Base-by-base conservation (phyloP, 2,329 filamentous ascomycete species). In the Hymenoscyphus scutula region DNA sequence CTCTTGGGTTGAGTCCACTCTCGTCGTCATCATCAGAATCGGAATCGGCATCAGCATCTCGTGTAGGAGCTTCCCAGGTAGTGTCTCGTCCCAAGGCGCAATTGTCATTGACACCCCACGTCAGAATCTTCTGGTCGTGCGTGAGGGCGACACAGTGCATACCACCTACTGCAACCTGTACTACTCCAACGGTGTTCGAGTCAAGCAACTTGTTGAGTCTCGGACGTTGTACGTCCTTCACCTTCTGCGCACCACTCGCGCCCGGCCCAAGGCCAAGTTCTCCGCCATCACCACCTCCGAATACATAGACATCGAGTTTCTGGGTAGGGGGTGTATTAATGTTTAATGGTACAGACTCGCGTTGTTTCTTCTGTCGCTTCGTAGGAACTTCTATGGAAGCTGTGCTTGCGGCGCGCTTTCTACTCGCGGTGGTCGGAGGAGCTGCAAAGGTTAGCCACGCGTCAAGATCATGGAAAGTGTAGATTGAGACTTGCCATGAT, bases 91-190 rank as follows among this genome's bases (percentile, higher is more conserved):
- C 91, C 53, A 95, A 82, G 5, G 91, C 90, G 65, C 89, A 89
- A 72, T 92, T 87, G 72, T 95, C 91, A 73, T 95, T 95, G 69
- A 94, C 91, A 58, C 91, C 91, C 91, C 91, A 95, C 32, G 90
- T 92, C 56, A 92, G 78, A 68, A 95, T 89, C 76, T 87, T 87
- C 79, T 92, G 91, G 76, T 93, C 88, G 70, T 87, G 83, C 57
- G 91, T 94, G 59, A 95, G 78, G 3, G 88, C 90, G 64, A 89
- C 80, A 59, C 82, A 86, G 77, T 95, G 91, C 90, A 95, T 94
- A 64, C 90, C 91, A 63, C 91, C 91, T 64, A 87, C 86, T 58
- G 89, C 87, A 63, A 96, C 77, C 74, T 91, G 87, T 2, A 94
- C 90, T 32, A 95, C 85, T 48, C 86, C 84, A 56, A 86, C 82